Percentiles rank a stretch among this genome's conserved stretches.
Conservation (phyloP, 2,329 filamentous ascomycete species). For the Penicillium rolfsii region DNA sequence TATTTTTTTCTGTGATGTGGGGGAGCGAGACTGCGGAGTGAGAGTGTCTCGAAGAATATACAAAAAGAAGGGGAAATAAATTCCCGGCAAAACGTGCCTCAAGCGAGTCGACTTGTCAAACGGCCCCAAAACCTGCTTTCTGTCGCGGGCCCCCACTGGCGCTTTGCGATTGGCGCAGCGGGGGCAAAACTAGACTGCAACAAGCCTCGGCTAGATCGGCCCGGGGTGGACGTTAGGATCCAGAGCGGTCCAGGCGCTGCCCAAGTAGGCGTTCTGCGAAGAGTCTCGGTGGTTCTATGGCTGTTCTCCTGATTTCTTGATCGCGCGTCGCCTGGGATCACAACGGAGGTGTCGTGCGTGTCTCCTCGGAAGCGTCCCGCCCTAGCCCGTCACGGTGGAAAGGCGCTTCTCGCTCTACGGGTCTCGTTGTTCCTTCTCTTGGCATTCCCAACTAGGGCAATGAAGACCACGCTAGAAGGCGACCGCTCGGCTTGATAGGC, state of each 20-base stretch:
- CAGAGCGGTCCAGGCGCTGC: constrained; percentile 9
- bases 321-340: background rate
- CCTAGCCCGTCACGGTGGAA: background rate
- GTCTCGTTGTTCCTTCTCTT: background rate
- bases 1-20: background rate
- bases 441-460: background rate
- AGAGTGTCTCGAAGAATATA: background rate
- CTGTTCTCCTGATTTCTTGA: background rate
- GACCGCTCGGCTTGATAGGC: background rate
- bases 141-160: background rate
- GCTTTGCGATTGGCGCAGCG: constrained; percentile 6
- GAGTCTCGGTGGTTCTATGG: background rate
- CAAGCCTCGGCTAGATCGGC: constrained; percentile 4
- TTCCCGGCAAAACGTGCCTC: constrained; percentile 1
- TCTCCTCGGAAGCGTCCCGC: background rate
- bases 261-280: background rate
- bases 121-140: constrained; percentile 12
- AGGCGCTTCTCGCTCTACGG: background rate
- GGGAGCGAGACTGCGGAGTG: background rate
- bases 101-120: constrained; percentile 1
- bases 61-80: constrained; percentile 3
- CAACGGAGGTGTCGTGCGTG: background rate
- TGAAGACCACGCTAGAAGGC: background rate
- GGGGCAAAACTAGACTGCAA: background rate
- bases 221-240: background rate